phyloP scores from a whole-genome alignment of 2,329 filamentous ascomycete genomes.

The Sordariomycetes sp. region DNA sequence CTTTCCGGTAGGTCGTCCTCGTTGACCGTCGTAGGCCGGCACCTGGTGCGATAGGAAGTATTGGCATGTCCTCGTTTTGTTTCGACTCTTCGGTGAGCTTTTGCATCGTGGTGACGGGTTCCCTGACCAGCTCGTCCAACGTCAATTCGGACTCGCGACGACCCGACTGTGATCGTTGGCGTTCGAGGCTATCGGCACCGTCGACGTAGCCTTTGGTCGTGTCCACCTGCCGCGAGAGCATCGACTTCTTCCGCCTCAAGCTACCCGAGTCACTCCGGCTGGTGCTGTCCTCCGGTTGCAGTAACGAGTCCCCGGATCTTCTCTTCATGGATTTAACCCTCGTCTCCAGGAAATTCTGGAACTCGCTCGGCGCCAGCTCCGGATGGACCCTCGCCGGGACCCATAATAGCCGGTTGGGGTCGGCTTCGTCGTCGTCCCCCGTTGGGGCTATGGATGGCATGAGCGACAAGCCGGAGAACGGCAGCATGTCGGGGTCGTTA shows the following conservation, averaged over 20 bases:
- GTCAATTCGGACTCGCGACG: constrained; percentile 38
- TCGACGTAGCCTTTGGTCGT: constrained; percentile 65
- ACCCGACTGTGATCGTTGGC: constrained; percentile 56
- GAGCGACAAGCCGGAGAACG: constrained; percentile 52
- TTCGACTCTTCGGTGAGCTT: constrained; percentile 52
- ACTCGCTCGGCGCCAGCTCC: constrained; percentile 88
- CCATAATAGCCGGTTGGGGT: constrained; percentile 85
- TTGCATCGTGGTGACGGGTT: constrained; percentile 62
- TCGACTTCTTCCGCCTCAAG: constrained; percentile 81
- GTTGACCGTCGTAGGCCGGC: constrained; percentile 81
- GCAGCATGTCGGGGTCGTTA: constrained; percentile 64
- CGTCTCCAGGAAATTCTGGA: constrained; percentile 92
- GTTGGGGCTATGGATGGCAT: constrained; percentile 63
- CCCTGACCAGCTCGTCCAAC: constrained; percentile 73
- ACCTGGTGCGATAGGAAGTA: constrained; percentile 68
- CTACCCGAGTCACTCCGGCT: constrained; percentile 38
- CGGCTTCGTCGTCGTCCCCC: constrained; percentile 70
- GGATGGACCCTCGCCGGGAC: constrained; percentile 91
- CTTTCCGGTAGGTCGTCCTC: constrained; percentile 76
- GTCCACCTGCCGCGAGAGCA: constrained; percentile 87
- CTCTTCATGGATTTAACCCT: constrained; percentile 83
- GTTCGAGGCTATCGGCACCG: constrained; percentile 60
- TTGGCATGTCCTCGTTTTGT: constrained; percentile 56
- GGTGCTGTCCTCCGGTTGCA: constrained; percentile 42
- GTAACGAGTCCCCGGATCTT: constrained; percentile 58